phyloP scores from a whole-genome alignment of 257 asterid genomes.

The Mentha longifolia region DNA sequence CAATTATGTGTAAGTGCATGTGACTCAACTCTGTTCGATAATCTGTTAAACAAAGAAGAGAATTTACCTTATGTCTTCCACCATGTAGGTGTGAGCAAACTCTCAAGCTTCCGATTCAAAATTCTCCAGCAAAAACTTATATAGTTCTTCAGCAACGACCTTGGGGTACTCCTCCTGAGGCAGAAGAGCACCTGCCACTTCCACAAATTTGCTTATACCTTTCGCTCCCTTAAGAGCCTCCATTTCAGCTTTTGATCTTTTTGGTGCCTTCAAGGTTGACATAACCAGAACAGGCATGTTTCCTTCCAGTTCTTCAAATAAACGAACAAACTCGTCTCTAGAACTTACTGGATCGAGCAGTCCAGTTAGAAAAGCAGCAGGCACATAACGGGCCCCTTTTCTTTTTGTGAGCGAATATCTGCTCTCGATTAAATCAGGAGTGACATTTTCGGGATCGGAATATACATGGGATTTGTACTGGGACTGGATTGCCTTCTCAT shows the following conservation, averaged over 20 bases:
- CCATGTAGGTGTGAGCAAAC: constrained; percentile 9
- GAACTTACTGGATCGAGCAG: constrained; percentile 85
- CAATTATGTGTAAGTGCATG: constrained; percentile 7
- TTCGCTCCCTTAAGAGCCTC: constrained; percentile 84
- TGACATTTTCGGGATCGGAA: constrained; percentile 87
- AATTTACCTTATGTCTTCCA: constrained; percentile 38
- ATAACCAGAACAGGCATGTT: constrained; percentile 67
- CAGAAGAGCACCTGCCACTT: constrained; percentile 85
- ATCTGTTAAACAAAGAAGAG: constrained; percentile 9
- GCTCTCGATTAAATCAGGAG: constrained; percentile 66
- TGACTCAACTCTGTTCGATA: background rate
- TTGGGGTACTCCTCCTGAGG: constrained; percentile 96
- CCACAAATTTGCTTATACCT: constrained; percentile 74
- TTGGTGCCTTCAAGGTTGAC: constrained; percentile 68
- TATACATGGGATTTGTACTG: constrained; percentile 97
- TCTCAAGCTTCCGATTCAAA: constrained; percentile 42
- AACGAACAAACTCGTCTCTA: constrained; percentile 75
- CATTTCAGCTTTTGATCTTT: constrained; percentile 97
- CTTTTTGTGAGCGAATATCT: constrained; percentile 81
- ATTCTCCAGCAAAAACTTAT: constrained; percentile 63
- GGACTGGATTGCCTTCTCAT: constrained; percentile 84
- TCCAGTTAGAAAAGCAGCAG: constrained; percentile 96
- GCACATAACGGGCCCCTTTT: constrained; percentile 89
- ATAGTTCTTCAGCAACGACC: constrained; percentile 75
- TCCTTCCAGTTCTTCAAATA: constrained; percentile 70